phyloP scores from a whole-genome alignment of 1,284 basidiomycete genomes.

The Ceratobasidium theobromae region DNA sequence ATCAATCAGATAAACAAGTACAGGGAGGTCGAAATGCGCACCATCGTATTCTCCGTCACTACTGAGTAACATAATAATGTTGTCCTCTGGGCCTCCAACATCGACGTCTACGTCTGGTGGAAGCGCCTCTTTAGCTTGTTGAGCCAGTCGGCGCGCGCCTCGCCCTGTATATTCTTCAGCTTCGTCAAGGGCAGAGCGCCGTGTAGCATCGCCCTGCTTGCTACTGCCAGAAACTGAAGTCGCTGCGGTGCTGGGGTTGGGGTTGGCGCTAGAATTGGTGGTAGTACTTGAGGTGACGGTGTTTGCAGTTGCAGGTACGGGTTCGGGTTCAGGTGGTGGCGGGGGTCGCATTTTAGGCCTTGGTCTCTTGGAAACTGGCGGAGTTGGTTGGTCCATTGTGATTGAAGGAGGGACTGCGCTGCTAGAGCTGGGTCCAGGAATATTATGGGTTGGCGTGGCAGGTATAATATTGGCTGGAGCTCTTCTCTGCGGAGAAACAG shows the following conservation, averaged over 20 bases:
- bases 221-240: slow-evolving; percentile 4
- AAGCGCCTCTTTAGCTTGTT: background rate
- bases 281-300: slow-evolving; percentile 11
- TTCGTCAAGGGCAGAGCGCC: slow-evolving; percentile 21
- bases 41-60: slow-evolving; percentile 7
- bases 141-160: slow-evolving; percentile 14
- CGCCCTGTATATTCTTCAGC: slow-evolving; percentile 28
- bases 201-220: slow-evolving; percentile 1
- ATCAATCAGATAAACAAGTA: background rate
- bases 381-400: background rate
- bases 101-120: slow-evolving; percentile 7
- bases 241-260: slow-evolving; percentile 21
- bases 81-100: slow-evolving; percentile 27
- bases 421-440: background rate
- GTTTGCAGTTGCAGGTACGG: background rate
- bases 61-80: slow-evolving; percentile 15
- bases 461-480: background rate
- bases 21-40: background rate
- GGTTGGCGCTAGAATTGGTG: background rate
- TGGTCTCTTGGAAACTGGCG: slow-evolving; percentile 2
- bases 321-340: slow-evolving; percentile 18
- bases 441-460: background rate
- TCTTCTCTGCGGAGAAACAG: background rate
- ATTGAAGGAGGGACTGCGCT: background rate
- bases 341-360: slow-evolving; percentile 30